phyloP scores from a whole-genome alignment of 2,329 filamentous ascomycete species.

The Hymenoscyphus salicellus region DNA sequence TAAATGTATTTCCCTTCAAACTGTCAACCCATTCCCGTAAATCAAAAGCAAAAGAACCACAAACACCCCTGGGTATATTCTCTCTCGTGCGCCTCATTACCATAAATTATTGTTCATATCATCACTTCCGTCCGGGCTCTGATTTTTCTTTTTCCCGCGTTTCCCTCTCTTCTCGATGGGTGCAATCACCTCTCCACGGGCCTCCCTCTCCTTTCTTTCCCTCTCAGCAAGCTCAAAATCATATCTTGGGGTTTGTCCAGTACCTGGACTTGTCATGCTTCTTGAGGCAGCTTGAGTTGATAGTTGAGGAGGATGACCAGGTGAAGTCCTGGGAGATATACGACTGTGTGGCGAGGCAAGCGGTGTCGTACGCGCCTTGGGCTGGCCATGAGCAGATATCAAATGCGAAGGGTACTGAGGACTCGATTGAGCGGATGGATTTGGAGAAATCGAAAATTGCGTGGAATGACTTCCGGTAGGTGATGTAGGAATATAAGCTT shows the following conservation, averaged over 20 bases:
- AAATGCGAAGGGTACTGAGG: neutral
- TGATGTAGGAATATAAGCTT: conserved; percentile 24
- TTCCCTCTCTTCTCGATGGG: conserved; percentile 4
- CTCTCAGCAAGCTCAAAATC: conserved; percentile 19
- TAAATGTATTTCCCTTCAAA: neutral
- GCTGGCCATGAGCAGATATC: neutral
- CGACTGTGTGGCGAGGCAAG: neutral
- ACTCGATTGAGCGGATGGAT: conserved; percentile 1
- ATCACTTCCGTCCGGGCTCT: conserved; percentile 19
- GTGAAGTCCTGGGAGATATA: neutral
- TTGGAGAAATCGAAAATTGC: conserved; percentile 10
- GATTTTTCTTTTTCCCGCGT: conserved; percentile 3
- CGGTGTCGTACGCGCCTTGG: neutral
- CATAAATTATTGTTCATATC: conserved; percentile 25
- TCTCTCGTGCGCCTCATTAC: conserved; percentile 1
- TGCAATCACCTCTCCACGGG: neutral
- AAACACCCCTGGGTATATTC: conserved; percentile 4
- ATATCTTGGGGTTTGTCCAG: conserved; percentile 13
- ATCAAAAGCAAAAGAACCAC: neutral
- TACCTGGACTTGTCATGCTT: conserved; percentile 9
- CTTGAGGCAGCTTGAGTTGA: conserved; percentile 4
- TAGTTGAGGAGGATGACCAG: neutral
- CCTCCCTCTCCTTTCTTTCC: conserved; percentile 12
- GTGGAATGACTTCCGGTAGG: conserved; percentile 12
- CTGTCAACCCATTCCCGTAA: neutral